Conservation (phyloP, 2,329 filamentous ascomycete species). For the Rhexocercosporidium sp. region DNA sequence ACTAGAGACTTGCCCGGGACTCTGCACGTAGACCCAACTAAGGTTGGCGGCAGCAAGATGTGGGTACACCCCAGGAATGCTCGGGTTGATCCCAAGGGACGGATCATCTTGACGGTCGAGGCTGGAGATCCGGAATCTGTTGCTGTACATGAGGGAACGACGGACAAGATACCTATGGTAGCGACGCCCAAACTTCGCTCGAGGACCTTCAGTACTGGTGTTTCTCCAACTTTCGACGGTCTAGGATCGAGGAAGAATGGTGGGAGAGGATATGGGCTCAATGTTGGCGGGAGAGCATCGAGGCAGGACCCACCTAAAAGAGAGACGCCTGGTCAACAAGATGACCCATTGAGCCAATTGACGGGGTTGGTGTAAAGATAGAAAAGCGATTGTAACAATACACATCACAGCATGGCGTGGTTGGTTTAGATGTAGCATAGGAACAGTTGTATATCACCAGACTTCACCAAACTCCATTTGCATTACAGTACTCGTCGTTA, state of each 20-base stretch:
- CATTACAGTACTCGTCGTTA: not conserved
- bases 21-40: conserved; percentile 36
- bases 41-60: conserved; percentile 40
- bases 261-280: conserved; percentile 4
- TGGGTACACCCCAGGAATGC: conserved; percentile 39
- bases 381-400: not conserved
- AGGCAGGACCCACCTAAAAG: not conserved
- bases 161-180: not conserved
- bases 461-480: not conserved
- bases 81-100: conserved; percentile 39
- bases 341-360: not conserved
- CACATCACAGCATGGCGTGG: conserved; percentile 13
- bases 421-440: conserved; percentile 12
- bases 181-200: not conserved
- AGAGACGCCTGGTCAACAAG: not conserved
- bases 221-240: not conserved
- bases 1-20: conserved; percentile 28
- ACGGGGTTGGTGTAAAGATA: conserved; percentile 2
- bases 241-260: not conserved
- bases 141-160: conserved; percentile 36
- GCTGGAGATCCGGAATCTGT: conserved; percentile 36
- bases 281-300: not conserved
- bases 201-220: not conserved
- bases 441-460: not conserved
- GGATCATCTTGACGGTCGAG: conserved; percentile 34